Evolutionary conservation across 306 rosid genomes (phyloP).

Genomic region (Sicyos baderoa): DNA sequence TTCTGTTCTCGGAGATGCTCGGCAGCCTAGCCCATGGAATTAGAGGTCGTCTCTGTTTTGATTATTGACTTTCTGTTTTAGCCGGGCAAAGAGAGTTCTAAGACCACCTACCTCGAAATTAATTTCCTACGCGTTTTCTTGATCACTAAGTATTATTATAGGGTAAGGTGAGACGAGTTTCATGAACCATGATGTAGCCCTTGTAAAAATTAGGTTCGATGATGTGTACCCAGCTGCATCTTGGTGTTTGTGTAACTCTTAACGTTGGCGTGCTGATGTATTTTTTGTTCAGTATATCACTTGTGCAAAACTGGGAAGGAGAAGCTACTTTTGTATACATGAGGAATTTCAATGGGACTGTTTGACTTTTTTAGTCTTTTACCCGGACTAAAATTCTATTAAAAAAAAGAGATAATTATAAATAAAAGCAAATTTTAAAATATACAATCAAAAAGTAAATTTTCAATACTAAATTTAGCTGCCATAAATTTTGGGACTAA

Average conservation of each 20-base stretch:
- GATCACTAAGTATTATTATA: no score
- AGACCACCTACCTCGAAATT: neutral
- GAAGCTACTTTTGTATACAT: neutral
- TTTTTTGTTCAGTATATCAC: neutral
- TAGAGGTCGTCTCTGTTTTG: slow-evolving; percentile 25
- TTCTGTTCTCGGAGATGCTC: slow-evolving; percentile 70
- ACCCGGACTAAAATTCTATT: no score
- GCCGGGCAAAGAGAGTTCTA: neutral
- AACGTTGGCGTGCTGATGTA: neutral
- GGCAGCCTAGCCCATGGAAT: slow-evolving; percentile 90
- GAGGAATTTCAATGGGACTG: slow-evolving; percentile 2
- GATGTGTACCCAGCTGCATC: neutral
- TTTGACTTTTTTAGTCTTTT: neutral
- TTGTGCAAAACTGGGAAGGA: slow-evolving; percentile 6
- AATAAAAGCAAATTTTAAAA: no score
- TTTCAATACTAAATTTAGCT: no score
- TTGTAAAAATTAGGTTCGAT: slow-evolving; percentile 9
- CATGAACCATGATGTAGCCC: slow-evolving; percentile 1
- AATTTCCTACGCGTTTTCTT: no score
- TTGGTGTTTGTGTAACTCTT: neutral
- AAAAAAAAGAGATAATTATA: no score
- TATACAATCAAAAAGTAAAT: no score
- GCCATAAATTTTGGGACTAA: no score
- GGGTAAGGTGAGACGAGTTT: no score
- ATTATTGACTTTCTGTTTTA: slow-evolving; percentile 2